Evolutionary conservation across 257 asterid species (phyloP), one percentile per base, ranked within the genome.

Genomic region (Paulownia fortunei): DNA sequence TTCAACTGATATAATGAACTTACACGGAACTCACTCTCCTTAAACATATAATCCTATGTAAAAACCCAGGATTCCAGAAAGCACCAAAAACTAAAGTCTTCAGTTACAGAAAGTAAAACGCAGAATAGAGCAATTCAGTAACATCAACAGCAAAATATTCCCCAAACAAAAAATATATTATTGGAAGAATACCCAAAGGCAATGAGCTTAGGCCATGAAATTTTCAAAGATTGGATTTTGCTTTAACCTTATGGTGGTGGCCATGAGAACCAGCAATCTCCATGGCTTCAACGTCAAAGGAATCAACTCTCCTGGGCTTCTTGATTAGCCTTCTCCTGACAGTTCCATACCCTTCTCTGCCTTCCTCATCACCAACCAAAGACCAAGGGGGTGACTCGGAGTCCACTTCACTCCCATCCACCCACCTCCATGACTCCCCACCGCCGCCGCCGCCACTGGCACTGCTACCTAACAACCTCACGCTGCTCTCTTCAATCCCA

Each of bases 331-430:
- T 92, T 78, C 97, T 87, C 55, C 97, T 80, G 55, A 90, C 84
- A 82, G 87, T 78, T 58, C 89, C 97, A 86, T 81, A 91, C 26
- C 84, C 91, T 85, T 88, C 90, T 77, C 85, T 80, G 32, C 49
- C 80, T 56, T 73, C 91, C 16, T 82, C 90, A 18, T 82, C 91
- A 1, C 69, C 89, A 0, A 12, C 78, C 74, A 81, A 76, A 23
- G 89, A 79, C 92, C 89, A 87, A 11, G 91, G 82, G 9, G 92
- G 85, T 4, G 92, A 73, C 60, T 93, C 97, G 0, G 96, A 87
- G 68, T 88, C 93, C 84, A 90, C 96, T 55, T 93, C 99, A 81
- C 94, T 93, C n/a, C 99, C 99, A 84, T 96, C 97, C 61, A 96
- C 99, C 99, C 99, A 95, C 85, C 97, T 83, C 30, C 79, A 80